Conservation (phyloP, 2,329 filamentous ascomycete genomes). For the Colletotrichum neosansevieriae region DNA sequence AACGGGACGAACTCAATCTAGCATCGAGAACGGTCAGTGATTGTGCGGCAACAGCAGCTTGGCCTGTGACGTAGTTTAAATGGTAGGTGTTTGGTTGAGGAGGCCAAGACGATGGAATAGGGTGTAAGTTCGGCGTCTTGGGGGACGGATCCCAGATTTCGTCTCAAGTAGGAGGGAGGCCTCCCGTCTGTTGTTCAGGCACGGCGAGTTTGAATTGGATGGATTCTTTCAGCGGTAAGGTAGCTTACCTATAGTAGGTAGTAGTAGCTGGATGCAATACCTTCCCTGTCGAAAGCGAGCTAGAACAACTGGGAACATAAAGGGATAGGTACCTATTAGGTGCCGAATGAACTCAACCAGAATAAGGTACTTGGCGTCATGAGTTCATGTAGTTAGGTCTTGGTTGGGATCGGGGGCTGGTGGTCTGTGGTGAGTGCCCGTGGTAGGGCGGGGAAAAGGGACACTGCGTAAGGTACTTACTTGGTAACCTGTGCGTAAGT, state of each 20-base stretch:
- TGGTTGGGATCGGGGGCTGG: background rate
- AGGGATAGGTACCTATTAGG: no score
- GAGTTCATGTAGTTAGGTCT: background rate
- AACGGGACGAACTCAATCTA: conserved; percentile 1
- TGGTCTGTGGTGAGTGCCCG: background rate
- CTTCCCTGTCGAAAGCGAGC: no score
- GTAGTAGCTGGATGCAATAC: no score
- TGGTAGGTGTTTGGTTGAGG: no score
- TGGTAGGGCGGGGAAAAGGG: no score
- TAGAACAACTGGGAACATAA: background rate
- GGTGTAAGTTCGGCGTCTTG: no score
- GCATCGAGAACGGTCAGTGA: conserved; percentile 3
- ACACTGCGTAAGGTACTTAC: no score
- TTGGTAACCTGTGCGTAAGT: no score
- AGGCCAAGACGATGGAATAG: no score
- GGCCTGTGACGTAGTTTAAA: no score
- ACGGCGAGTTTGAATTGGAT: background rate
- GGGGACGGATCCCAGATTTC: background rate
- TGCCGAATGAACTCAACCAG: background rate
- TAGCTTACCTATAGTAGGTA: no score
- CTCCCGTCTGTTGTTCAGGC: background rate
- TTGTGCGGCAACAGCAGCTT: background rate
- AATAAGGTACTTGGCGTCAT: background rate
- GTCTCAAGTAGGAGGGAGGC: background rate
- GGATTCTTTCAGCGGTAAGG: no score